Conservation (phyloP, 163 green algal genomes). For the Coccomyxa subellipsoidea region DNA sequence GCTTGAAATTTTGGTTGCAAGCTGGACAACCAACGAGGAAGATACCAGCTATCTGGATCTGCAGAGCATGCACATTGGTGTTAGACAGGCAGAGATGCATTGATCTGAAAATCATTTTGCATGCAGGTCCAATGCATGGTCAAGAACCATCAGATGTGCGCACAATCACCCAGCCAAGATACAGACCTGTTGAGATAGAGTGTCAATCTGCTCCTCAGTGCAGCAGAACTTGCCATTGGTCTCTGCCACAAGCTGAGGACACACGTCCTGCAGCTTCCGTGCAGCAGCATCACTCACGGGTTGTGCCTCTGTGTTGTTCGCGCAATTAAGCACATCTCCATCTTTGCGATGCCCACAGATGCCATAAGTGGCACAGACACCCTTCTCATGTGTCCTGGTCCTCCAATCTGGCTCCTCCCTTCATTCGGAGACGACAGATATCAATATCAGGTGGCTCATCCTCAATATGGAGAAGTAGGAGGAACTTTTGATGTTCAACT, state of each 20-base stretch:
- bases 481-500: no score
- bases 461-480: neutral
- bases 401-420: neutral
- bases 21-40: constrained; percentile 89
- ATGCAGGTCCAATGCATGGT: no score
- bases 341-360: constrained; percentile 67
- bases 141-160: no score
- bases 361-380: constrained; percentile 66
- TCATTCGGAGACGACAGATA: neutral
- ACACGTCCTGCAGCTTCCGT: constrained; percentile 55
- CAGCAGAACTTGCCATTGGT: constrained; percentile 62
- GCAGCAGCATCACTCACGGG: neutral
- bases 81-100: neutral
- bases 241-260: constrained; percentile 62
- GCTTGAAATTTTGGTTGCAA: constrained; percentile 89
- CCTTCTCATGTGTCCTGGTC: constrained; percentile 17
- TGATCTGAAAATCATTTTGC: neutral
- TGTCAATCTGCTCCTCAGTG: constrained; percentile 69
- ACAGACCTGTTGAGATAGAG: constrained; percentile 36
- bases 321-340: constrained; percentile 48
- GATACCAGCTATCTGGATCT: constrained; percentile 68
- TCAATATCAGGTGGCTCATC: neutral
- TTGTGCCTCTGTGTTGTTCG: constrained; percentile 47
- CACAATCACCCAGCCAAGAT: neutral
- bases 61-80: neutral